Base-by-base conservation (phyloP, 176 grass and related monocot genomes). In the Cymbopogon citratus region DNA sequence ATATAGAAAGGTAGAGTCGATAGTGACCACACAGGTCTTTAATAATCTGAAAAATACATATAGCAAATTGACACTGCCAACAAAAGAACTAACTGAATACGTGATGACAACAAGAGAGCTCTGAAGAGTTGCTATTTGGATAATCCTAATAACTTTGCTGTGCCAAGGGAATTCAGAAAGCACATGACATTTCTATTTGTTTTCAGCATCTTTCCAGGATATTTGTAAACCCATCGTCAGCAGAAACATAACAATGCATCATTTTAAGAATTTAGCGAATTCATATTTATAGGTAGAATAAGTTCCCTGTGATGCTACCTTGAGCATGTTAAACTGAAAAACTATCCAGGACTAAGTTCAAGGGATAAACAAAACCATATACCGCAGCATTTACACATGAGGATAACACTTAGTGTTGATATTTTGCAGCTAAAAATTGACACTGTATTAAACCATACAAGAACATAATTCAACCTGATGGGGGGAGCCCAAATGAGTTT, bases 121-220 rank as follows among this genome's bases (percentile, higher is more conserved):
- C 8, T 14, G 4, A n/a, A 81, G n/a, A 76, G 29, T 69, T 69
- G 34, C 21, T 44, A 6, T 66, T 56, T 60, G 1, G 27, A 19
- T 46, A 67, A 40, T 19, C 19, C 48, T 56, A 13, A 54, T 67
- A 75, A 65, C n/a, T 66, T 66, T 16, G 33, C 0, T 12, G 11
- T 84, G 73, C 16, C 16, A 74, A 64, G 24, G 48, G 11, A 77
- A 57, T 34, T 83, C 26, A 52, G 33, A 34, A 67, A 76, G 38
- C 66, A 61, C 51, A 63, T 61, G 14, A 49, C 5, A 8, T 56
- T n/a, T 34, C 35, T 72, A 57, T 23, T n/a, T 43, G 5, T 10
- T 60, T 73, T 43, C 19, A 62, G 29, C 13, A 40, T 60, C 24
- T 71, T 70, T 27, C 7, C 41, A 57, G 9, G 29, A 27, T 35